Evolutionary conservation across 768 basidiomycete genomes (phyloP), one percentile per base, ranked within the genome.

Genomic region (Mycena olivaceomarginata): DNA sequence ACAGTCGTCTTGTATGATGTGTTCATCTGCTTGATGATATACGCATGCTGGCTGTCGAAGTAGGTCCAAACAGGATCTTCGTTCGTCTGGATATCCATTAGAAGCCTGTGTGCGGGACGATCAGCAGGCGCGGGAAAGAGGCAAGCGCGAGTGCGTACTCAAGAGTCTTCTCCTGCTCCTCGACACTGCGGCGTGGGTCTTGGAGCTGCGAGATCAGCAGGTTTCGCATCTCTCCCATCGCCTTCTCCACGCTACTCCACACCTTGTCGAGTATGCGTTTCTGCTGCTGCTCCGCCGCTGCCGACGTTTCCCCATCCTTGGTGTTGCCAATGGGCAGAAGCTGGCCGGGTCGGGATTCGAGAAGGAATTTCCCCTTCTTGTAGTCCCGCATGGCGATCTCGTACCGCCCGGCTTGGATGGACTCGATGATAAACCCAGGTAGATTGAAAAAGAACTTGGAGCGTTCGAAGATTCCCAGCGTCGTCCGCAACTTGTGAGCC

Each of bases 381-480:
- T 99, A 99, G 80, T 98, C 97, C 22, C 97, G 92, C 82, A 99
- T 88, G 0, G 98, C 98, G 45, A 94, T 92, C 74, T 99, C 98
- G 83, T 98, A 99, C 70, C 95, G 95, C 16, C 97, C 97, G 73
- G 94, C 94, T 84, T 98, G 95, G 68, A 99, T 95, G 20, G 92
- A 94, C 82, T 98, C 98, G 31, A 95, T 90, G 31, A 99, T 92
- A 62, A 94, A 94, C 41, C 95, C 94, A 0, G 98, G 98, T n/a
- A 99, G 90, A 82, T 98, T 99, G 91, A 99, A 99, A 85, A 99
- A 96, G 90, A 99, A 99, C 81, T 98, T 98, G 67, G 96, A 98
- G 57, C 97, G 92, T 80, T 99, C 98, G 79, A 99, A 99, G 22
- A 99, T 96, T 45, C 96, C 95, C 8, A 99, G 92, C 0, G 98